Evolutionary conservation across 2,329 filamentous ascomycete genomes (phyloP), one percentile per base, ranked within the genome.

Genomic region (Lachnellula hyalina): DNA sequence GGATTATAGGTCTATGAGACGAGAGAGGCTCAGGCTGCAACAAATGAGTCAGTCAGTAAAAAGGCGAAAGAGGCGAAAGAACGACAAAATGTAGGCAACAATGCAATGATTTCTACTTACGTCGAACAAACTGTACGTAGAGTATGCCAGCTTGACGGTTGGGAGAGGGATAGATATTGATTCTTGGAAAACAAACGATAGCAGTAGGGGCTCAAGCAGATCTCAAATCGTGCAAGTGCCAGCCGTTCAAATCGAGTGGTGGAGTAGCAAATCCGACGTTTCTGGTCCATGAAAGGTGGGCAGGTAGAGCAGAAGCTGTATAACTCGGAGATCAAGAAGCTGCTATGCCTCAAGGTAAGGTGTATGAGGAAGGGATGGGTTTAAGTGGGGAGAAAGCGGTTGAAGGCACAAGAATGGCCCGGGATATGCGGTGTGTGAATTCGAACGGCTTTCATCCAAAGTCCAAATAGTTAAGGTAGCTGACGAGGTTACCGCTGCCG

Each of bases 121-220:
- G 57, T 67, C 65, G 57, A 68, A 68, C 59, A 66, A 49, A 48
- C 54, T 62, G 51, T 68, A 68, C 46, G 63, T 67, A 63, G 67
- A 65, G 58, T 65, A 68, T 59, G 67, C 67, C 67, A 70, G 63
- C 57, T 70, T 70, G 65, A 53, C 66, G 67, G 67, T 68, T 47
- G 58, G 46, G 41, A 45, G 50, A 45, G 35, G 25, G 34, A 32
- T 28, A 15, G 41, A 36, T 40, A 51, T 28, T 56, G 49, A 38
- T 40, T 25, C 34, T 34, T 42, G 11, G 32, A 50, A 35, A 52
- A 49, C 48, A 42, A 51, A 47, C 21, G 45, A 49, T 19, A 12
- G 21, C 17, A 41, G 17, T 19, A 15, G 38, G 15, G 3, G n/a
- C 25, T n/a, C n/a, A 15, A 15, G 32, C 21, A 51, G 34, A 50